These are phyloP conservation scores for Pyrenophora teres DNA, from an alignment of 2,329 filamentous ascomycete species.

Conservation along the genomic window DNA sequence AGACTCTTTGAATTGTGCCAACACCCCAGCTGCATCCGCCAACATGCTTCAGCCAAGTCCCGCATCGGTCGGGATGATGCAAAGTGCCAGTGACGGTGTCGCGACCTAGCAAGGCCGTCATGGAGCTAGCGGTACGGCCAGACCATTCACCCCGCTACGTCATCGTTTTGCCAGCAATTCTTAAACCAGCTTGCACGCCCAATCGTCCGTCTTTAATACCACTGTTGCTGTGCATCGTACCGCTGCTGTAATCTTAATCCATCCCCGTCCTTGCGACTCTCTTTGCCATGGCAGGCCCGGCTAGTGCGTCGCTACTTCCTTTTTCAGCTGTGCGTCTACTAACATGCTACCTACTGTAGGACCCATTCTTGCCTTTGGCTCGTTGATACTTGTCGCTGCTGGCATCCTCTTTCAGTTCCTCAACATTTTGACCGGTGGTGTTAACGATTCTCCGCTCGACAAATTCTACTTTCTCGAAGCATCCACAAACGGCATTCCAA, in stretches of 20 bases:
- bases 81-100: slow-evolving; percentile 16
- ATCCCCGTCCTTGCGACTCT: not conserved
- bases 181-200: slow-evolving; percentile 24
- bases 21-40: not conserved
- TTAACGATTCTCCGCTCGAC: slow-evolving; percentile 64
- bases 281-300: slow-evolving; percentile 20
- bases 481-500: slow-evolving; percentile 70
- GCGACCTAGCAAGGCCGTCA: slow-evolving; percentile 14
- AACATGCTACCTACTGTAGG: slow-evolving; percentile 51
- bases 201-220: slow-evolving; percentile 5
- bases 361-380: slow-evolving; percentile 59
- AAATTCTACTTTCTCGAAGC: slow-evolving; percentile 85
- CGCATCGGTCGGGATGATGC: slow-evolving; percentile 20
- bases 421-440: slow-evolving; percentile 65
- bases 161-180: slow-evolving; percentile 19
- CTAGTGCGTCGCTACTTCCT: slow-evolving; percentile 21
- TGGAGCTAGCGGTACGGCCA: slow-evolving; percentile 14
- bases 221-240: not conserved
- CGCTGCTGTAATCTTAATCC: slow-evolving; percentile 16
- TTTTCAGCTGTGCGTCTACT: slow-evolving; percentile 3
- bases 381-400: slow-evolving; percentile 65
- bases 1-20: not conserved
- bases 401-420: slow-evolving; percentile 69
- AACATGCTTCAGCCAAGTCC: slow-evolving; percentile 8
- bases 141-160: slow-evolving; percentile 18